A percentile compares a stretch with the other conserved stretches of the same genome.
Conservation (phyloP, 1,284 basidiomycete species). For the Trametes versicolor region DNA sequence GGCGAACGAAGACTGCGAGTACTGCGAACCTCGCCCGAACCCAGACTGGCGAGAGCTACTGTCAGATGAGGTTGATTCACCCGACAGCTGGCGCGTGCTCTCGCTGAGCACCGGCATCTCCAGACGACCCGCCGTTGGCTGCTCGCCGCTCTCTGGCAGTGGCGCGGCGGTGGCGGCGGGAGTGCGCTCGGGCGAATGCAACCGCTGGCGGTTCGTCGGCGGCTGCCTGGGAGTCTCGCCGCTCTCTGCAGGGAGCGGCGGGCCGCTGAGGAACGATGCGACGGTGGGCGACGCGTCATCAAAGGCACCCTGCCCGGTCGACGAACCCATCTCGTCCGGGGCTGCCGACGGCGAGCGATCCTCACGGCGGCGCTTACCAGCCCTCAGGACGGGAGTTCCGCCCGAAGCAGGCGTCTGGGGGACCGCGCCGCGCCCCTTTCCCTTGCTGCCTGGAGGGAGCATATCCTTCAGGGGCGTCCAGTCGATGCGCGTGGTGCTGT, state of each 20-base stretch:
- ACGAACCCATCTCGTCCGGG: constrained; percentile 6
- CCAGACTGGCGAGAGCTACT: constrained; percentile 23
- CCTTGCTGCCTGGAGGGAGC: constrained; percentile 44
- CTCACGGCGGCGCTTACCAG: constrained; percentile 62
- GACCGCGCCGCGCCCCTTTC: background rate
- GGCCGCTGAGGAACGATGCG: constrained; percentile 62
- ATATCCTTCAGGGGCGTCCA: constrained; percentile 69
- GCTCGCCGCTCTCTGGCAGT: background rate
- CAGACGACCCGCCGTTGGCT: background rate
- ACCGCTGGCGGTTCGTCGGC: constrained; percentile 55
- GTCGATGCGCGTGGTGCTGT: constrained; percentile 46
- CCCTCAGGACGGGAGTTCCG: background rate
- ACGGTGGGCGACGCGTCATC: constrained; percentile 63
- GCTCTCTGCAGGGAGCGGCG: constrained; percentile 44
- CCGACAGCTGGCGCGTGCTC: constrained; percentile 31
- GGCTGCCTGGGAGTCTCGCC: constrained; percentile 46
- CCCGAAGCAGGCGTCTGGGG: background rate
- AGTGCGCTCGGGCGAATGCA: constrained; percentile 44
- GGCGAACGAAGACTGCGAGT: constrained; percentile 16
- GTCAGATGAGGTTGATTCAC: constrained; percentile 30
- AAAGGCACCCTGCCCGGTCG: constrained; percentile 51
- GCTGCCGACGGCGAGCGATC: constrained; percentile 51
- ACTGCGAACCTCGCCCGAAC: constrained; percentile 16
- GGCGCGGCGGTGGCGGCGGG: too few species aligned
- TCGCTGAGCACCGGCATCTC: constrained; percentile 27